Base-by-base conservation (phyloP, 2,329 filamentous ascomycete genomes). In the Hymenoscyphus salicellus region DNA sequence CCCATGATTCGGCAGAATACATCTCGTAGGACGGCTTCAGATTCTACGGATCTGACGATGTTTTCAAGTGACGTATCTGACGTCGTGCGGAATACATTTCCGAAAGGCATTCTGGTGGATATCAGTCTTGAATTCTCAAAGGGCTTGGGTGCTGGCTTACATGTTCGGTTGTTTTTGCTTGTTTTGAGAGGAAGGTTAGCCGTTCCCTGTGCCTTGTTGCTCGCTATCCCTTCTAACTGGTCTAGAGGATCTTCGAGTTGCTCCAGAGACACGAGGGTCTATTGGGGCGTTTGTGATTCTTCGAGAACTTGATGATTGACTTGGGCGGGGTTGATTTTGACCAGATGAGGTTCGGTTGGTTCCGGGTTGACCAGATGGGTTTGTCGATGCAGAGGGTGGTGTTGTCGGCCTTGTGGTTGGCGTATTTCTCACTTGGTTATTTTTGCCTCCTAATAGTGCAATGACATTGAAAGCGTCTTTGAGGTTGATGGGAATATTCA, bases 1-100 rank as follows among this genome's bases (percentile, higher is more conserved):
- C 63, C 56, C 16, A 66, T 41, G 10, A 66, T 20, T 16, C 52
- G n/a, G 7, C 30, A 23, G 32, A 63, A 52, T 0, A 64, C 36
- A 58, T 49, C 43, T 5, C 52, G 32, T 14, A 68, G 28, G 16
- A 64, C 55, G 8, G 60, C 63, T 38, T 64, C 61, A 8, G 58
- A 14, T 17, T 66, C 60, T n/a, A 49, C 43, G 7, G 52, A 43
- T 2, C 65, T 56, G 16, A 63, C 33, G 16, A 62, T 26, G 5
- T 43, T 32, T 11, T 57, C 52, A 16, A 58, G 17, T 11, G 36
- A n/a, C 16, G 7, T 16, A 16, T 43, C 60, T 17, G 49, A 14
- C 7, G 23, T 33, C 6, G 33, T 26, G 26, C 28, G 60, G 26
- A 43, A 57, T 30, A 14, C 17, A 11, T 30, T 10, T 57, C 55